These are phyloP conservation scores for Acer negundo DNA, from an alignment of 345 rosid species.

Conservation along the genomic window DNA sequence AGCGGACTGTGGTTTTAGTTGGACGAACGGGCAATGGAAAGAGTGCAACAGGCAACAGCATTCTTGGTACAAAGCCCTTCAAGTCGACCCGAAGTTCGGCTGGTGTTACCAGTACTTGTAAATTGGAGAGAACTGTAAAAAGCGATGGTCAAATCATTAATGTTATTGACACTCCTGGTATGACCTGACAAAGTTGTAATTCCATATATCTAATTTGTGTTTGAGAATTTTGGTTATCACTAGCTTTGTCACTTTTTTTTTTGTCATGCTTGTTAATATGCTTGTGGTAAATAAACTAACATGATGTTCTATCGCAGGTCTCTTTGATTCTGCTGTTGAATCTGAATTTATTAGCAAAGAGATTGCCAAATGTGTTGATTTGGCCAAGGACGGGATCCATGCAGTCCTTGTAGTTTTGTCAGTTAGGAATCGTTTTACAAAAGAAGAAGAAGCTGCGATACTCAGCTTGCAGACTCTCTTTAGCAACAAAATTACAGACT, in stretches of 20 bases:
- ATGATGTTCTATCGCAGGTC: conserved; percentile 43
- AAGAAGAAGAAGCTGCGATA: conserved; percentile 77
- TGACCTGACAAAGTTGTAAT: neutral
- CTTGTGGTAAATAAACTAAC: too few species aligned
- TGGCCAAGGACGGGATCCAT: conserved; percentile 90
- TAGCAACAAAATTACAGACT: conserved; percentile 65
- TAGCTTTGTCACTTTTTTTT: neutral
- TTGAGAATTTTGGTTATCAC: too few species aligned
- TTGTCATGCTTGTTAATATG: neutral
- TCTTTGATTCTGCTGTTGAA: conserved; percentile 71
- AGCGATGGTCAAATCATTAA: conserved; percentile 70
- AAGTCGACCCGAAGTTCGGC: conserved; percentile 67
- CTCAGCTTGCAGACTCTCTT: conserved; percentile 68
- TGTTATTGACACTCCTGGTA: conserved; percentile 96
- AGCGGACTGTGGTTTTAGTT: conserved; percentile 71
- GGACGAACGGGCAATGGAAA: conserved; percentile 95
- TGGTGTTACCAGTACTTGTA: conserved; percentile 75
- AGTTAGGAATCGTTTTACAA: conserved; percentile 46
- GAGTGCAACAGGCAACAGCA: conserved; percentile 90
- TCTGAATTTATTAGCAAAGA: conserved; percentile 78
- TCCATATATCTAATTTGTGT: neutral
- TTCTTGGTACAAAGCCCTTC: conserved; percentile 70
- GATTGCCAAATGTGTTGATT: conserved; percentile 70
- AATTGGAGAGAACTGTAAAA: conserved; percentile 52
- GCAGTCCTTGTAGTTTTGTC: conserved; percentile 68